These are phyloP conservation scores for Croton laevigatus DNA, from an alignment of 441 rosid species.

Conservation along the genomic window DNA sequence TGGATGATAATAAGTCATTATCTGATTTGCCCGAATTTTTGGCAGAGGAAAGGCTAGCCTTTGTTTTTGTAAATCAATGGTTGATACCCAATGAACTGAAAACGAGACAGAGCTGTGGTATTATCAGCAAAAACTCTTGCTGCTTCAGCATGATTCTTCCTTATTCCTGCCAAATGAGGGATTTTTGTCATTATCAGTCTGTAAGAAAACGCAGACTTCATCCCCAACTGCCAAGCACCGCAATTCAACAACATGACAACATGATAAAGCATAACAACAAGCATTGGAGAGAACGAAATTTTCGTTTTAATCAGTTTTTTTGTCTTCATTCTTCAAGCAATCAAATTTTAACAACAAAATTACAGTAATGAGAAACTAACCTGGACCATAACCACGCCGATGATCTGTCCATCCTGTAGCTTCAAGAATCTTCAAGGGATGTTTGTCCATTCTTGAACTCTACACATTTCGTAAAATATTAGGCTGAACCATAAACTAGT, in stretches of 20 bases:
- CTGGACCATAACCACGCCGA: background rate
- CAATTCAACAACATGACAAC: background rate
- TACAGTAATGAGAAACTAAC: background rate
- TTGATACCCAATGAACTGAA: background rate
- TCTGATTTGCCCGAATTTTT: no score
- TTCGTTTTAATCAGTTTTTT: no score
- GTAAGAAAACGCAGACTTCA: background rate
- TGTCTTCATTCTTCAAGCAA: no score
- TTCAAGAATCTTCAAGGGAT: background rate
- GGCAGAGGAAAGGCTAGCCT: no score
- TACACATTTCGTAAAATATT: background rate
- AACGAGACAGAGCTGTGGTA: background rate
- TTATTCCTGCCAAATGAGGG: background rate
- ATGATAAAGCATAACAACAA: background rate
- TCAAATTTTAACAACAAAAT: background rate
- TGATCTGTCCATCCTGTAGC: background rate
- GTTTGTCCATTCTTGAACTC: background rate
- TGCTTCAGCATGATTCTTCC: background rate
- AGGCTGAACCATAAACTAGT: background rate
- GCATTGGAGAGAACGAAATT: no score
- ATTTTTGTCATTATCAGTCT: background rate
- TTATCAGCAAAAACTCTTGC: background rate
- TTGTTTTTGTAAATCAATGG: no score
- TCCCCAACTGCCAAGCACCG: background rate
- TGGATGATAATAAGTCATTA: no score